Percentiles rank a stretch among this genome's conserved stretches.
These are phyloP conservation scores for Volutella citrinella DNA, from an alignment of 2,329 filamentous ascomycete species.

Conservation along the genomic window DNA sequence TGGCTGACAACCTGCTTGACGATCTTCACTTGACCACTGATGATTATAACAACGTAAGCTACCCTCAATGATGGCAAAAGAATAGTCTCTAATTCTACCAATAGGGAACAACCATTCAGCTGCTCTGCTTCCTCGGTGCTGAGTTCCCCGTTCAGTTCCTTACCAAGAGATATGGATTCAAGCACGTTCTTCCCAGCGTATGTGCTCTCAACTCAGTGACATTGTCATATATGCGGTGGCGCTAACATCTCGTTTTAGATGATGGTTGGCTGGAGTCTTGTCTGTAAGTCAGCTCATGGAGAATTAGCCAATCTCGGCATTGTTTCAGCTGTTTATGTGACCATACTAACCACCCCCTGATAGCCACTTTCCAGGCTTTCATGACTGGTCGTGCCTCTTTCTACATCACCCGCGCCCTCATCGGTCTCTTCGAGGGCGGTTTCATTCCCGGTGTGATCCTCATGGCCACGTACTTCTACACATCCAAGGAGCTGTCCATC, in stretches of 20 bases:
- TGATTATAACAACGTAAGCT: slow-evolving; percentile 51
- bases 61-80: not conserved
- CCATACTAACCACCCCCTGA: slow-evolving; percentile 30
- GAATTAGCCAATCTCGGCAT: no score
- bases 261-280: slow-evolving; percentile 49
- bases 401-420: slow-evolving; percentile 48
- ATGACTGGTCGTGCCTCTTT: slow-evolving; percentile 45
- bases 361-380: slow-evolving; percentile 47
- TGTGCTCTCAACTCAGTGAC: not conserved
- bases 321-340: no score
- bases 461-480: slow-evolving; percentile 73
- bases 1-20: slow-evolving; percentile 59
- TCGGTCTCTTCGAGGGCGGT: slow-evolving; percentile 53
- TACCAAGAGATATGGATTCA: slow-evolving; percentile 56
- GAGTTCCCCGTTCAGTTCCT: slow-evolving; percentile 59
- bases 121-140: slow-evolving; percentile 50
- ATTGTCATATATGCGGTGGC: not conserved
- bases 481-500: slow-evolving; percentile 61
- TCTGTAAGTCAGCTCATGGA: slow-evolving; percentile 19
- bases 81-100: not conserved
- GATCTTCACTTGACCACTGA: slow-evolving; percentile 48
- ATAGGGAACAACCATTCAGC: slow-evolving; percentile 52
- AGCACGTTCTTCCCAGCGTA: slow-evolving; percentile 48
- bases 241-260: no score
- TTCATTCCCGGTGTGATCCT: slow-evolving; percentile 60